Conservation (phyloP, 2,329 filamentous ascomycete genomes). For the Talaromyces sp. region DNA sequence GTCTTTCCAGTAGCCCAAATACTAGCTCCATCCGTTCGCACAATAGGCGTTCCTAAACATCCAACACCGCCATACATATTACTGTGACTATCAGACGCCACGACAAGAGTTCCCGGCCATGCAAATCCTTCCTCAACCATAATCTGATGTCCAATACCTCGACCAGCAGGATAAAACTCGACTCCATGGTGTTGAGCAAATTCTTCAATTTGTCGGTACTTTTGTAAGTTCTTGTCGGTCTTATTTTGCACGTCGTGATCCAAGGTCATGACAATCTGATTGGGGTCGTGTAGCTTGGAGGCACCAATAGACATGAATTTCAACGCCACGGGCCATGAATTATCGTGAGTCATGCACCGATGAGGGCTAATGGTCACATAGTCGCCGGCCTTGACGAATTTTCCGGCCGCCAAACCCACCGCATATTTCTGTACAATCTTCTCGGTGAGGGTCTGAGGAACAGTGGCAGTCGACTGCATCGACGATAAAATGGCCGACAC, state of each 20-base stretch:
- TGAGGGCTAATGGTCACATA: conserved; percentile 73
- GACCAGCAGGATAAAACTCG: conserved; percentile 70
- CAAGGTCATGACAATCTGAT: conserved; percentile 76
- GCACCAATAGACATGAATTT: conserved; percentile 85
- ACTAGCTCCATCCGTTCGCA: conserved; percentile 79
- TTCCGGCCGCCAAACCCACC: conserved; percentile 69
- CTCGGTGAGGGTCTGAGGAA: conserved; percentile 78
- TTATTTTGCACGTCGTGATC: conserved; percentile 90
- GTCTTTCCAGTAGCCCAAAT: conserved; percentile 80
- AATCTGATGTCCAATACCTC: conserved; percentile 80
- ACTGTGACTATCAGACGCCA: conserved; percentile 67
- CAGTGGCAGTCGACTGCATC: conserved; percentile 51
- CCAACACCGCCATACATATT: conserved; percentile 83
- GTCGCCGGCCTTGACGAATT: conserved; percentile 73
- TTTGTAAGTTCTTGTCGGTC: conserved; percentile 71
- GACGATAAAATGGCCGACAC: conserved; percentile 73
- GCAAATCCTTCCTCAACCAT: conserved; percentile 73
- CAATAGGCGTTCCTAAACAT: conserved; percentile 73
- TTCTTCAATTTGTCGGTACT: conserved; percentile 75
- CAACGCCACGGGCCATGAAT: conserved; percentile 68
- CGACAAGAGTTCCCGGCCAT: conserved; percentile 80
- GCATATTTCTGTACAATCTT: conserved; percentile 86
- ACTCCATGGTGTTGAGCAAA: conserved; percentile 78
- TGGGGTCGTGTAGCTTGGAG: conserved; percentile 64
- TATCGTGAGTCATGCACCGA: conserved; percentile 83